A percentile compares a stretch with the other conserved stretches of the same genome.
Conservation (phyloP, 2,329 filamentous ascomycete genomes). For the Dactylonectria macrodidyma region DNA sequence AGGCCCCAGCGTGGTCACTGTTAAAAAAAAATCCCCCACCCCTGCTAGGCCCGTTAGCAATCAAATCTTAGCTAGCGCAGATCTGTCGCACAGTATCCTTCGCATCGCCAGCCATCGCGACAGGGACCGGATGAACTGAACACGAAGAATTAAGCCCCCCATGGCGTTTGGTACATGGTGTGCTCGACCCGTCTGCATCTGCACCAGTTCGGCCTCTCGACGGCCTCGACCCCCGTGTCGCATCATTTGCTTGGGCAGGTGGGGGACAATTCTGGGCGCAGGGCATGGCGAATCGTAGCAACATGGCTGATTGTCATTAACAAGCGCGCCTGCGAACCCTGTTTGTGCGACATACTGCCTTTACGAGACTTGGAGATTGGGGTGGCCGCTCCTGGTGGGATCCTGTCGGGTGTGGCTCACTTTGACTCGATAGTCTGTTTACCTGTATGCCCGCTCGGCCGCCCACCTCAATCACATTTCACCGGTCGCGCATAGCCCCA, state of each 20-base stretch:
- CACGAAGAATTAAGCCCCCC: constrained; percentile 41
- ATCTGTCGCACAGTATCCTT: constrained; percentile 48
- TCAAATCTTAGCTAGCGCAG: constrained; percentile 49
- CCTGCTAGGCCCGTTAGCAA: constrained; percentile 41
- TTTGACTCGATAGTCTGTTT: constrained; percentile 23
- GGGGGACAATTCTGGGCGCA: constrained; percentile 33
- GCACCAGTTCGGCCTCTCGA: constrained; percentile 32
- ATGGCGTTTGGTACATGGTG: constrained; percentile 42
- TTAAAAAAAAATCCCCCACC: constrained; percentile 36
- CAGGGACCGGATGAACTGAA: constrained; percentile 42
- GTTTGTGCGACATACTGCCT: constrained; percentile 32
- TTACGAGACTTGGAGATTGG: constrained; percentile 24
- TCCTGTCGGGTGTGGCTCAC: constrained; percentile 26
- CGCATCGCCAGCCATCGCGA: constrained; percentile 32
- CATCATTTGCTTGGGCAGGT: constrained; percentile 45
- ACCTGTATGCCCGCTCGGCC: constrained; percentile 10
- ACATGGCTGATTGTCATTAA: constrained; percentile 29
- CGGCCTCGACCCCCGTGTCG: constrained; percentile 46
- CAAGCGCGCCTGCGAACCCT: constrained; percentile 36
- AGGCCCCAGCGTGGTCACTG: constrained; percentile 24
- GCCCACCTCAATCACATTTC: constrained; percentile 19
- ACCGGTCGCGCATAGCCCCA: constrained; percentile 8
- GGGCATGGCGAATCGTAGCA: constrained; percentile 35
- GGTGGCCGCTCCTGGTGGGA: constrained; percentile 9
- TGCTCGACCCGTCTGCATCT: constrained; percentile 41